A percentile compares a stretch with the other conserved stretches of the same genome.
These are phyloP conservation scores for Solanum chiquidenum DNA, from an alignment of 257 asterid species.

Conservation along the genomic window DNA sequence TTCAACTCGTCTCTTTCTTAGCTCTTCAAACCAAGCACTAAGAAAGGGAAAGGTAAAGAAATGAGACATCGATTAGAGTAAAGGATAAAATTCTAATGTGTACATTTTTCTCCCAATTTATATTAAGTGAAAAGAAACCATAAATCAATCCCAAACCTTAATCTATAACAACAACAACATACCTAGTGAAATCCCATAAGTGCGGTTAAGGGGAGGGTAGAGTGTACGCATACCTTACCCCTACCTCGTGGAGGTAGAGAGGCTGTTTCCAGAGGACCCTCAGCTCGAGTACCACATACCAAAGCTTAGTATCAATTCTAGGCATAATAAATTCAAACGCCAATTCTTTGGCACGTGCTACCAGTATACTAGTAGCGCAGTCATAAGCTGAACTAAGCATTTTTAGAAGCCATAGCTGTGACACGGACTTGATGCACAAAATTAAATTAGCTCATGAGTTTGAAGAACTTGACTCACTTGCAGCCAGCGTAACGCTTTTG, in stretches of 20 bases:
- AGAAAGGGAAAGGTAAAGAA: neutral
- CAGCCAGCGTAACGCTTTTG: constrained; percentile 57
- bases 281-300: neutral
- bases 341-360: neutral
- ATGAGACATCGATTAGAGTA: neutral
- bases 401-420: neutral
- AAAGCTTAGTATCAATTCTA: neutral
- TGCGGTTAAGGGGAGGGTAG: neutral
- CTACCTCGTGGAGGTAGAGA: neutral
- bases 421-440: neutral
- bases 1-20: constrained; percentile 58
- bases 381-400: neutral
- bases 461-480: constrained; percentile 30
- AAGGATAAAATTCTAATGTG: neutral
- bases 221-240: neutral
- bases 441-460: neutral
- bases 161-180: neutral
- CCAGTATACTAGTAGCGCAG: neutral
- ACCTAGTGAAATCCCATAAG: neutral
- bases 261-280: neutral
- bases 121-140: neutral
- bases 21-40: constrained; percentile 87
- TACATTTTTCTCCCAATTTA: neutral
- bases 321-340: neutral
- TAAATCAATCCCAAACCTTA: neutral